Base-by-base conservation (phyloP, 805 yeast species). In the Cyberlindnera maritima region DNA sequence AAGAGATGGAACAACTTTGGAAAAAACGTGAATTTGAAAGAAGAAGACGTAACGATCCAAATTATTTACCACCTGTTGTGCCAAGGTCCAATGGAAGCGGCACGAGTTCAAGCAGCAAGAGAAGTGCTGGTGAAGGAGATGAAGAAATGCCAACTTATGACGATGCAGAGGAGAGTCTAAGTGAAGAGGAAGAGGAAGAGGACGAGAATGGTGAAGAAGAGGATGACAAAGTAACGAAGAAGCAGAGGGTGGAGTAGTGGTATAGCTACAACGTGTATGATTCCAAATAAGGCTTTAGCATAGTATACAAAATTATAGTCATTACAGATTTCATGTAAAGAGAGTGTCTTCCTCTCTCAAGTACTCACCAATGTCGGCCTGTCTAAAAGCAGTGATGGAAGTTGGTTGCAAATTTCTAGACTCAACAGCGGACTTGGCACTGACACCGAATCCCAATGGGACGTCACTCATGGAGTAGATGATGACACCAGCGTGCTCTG, bases 341-440 rank as follows among this genome's bases (percentile, higher is more conserved):
- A 92, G 71, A 35, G 97, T 89, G 68, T 94, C 98, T 74, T 94
- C 99, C 61, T 94, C 98, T 78, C 99, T 90, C 63, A 94, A 76
- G 63, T 89, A 94, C 69, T 94, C 99, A 54, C 99, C 99, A 56
- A 94, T 88, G 72, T 94, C 99, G 56, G 95, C 88, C 66, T 94
- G 99, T 77, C 99, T 83, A 67, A 88, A 92, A 4, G 96, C 96
- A 14, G 92, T 96, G 43, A 94, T 91, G 20, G 84, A 94, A 21
- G 96, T 92, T 47, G 99, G 99, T 65, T 87, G 96, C 59, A 90
- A 72, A 62, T 81, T 80, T 66, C 94, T 82, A 20, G 94, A 81
- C 64, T 92, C 99, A 29, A 81, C 76, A 10, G 98, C 90, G 28
- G 96, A 83, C 68, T 88, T 91, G 29, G 98, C 91, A 60, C 91